Evolutionary conservation across 352 stramenopile genomes (phyloP), one percentile per base, ranked within the genome.

Genomic region (Globisporangium polare): DNA sequence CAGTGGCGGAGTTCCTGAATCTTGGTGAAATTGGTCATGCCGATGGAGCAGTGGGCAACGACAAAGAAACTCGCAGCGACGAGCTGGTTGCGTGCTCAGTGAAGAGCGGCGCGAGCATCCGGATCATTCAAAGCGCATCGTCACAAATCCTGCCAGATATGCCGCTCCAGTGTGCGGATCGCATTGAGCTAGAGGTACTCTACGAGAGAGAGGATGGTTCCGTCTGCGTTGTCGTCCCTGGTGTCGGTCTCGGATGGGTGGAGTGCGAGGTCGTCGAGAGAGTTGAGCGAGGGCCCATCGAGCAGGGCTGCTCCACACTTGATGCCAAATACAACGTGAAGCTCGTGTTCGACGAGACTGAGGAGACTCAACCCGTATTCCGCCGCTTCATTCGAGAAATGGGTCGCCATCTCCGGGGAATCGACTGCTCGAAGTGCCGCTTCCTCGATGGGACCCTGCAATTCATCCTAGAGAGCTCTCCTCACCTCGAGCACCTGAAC

Each of bases 161-260:
- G 47, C 9, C 12, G 15, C 13, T 13, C 20, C 39, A 45, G 15
- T 9, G 39, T 6, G 47, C 15, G n/a, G 10, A 59, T 5, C 12
- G 22, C 24, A 59, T 15, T 3, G 53, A 59, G 22, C 22, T 59
- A 7, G 53, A 59, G 13, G 53, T 15, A 31, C 37, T 59, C 53
- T 20, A 26, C 12, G 20, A 49, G 22, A 18, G 17, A 2, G 22
- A 24, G 5, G 15, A 59, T 15, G 37, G 37, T 2, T 49, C 53
- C 5, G 53, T 50, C 10, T 59, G 35, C 18, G 53, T 59, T 22
- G 53, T 59, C 5, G 22, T 59, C 24, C 37, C 15, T n/a, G 53
- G 53, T 12, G 37, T 26, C 4, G 53, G 53, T 15, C 53, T 59
- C 17, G 35, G 35, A 12, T 37, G 20, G 22, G 37, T 59, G 5